These are phyloP conservation scores for Sugiyamaella paludigena DNA, from an alignment of 1,139 yeast species.

Conservation along the genomic window DNA sequence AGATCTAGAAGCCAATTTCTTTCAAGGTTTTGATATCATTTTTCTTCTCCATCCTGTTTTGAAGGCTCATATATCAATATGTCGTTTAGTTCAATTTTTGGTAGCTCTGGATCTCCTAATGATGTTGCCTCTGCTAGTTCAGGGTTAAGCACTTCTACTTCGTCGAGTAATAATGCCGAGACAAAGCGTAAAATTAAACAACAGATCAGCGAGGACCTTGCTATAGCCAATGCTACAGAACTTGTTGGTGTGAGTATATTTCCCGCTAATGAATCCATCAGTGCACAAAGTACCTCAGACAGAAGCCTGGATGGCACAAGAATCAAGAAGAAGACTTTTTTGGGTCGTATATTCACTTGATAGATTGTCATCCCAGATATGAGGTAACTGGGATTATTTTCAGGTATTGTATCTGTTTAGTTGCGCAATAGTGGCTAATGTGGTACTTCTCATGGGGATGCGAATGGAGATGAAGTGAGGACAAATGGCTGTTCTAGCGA, in stretches of 20 bases:
- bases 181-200: constrained; percentile 62
- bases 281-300: constrained; percentile 20
- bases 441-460: too few relatives aligned
- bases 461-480: background rate
- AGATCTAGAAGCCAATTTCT: too few relatives aligned
- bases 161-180: constrained; percentile 34
- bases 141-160: constrained; percentile 35
- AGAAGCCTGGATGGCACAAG: constrained; percentile 20
- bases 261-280: constrained; percentile 10
- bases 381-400: too few relatives aligned
- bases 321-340: constrained; percentile 25
- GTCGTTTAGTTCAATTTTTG: constrained; percentile 41
- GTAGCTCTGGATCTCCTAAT: constrained; percentile 35
- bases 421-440: too few relatives aligned
- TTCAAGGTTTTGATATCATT: too few relatives aligned
- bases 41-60: too few relatives aligned
- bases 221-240: constrained; percentile 85
- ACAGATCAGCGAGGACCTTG: constrained; percentile 78
- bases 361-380: constrained; percentile 24
- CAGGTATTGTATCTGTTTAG: too few relatives aligned
- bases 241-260: constrained; percentile 53
- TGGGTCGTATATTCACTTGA: constrained; percentile 28
- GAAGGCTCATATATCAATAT: too few relatives aligned
- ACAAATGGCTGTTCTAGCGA: too few relatives aligned
- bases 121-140: constrained; percentile 29